These are phyloP conservation scores for Xerocomus brunneocitrinus DNA, from an alignment of 768 basidiomycete species.

Conservation along the genomic window DNA sequence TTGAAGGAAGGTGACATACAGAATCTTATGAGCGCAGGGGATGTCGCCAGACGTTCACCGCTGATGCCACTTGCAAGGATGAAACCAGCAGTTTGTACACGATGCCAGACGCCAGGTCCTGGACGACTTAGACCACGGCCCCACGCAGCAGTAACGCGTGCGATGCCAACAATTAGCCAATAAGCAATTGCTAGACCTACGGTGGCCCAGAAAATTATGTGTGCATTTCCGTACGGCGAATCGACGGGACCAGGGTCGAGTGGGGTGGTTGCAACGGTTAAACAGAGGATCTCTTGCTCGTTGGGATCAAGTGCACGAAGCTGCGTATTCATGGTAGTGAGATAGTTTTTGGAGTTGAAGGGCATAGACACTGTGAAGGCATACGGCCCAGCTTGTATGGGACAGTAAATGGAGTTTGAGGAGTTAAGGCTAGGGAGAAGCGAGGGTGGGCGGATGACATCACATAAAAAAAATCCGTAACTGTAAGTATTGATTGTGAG, in stretches of 20 bases:
- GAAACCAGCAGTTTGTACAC: conserved; percentile 80
- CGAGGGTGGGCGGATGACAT: conserved; percentile 72
- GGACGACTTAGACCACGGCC: conserved; percentile 58
- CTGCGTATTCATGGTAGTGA: conserved; percentile 81
- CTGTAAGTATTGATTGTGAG: conserved; percentile 72
- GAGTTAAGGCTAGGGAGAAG: conserved; percentile 48
- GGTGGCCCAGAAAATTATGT: conserved; percentile 67
- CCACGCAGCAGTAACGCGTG: conserved; percentile 83
- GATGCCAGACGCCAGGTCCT: conserved; percentile 59
- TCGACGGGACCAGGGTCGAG: conserved; percentile 53
- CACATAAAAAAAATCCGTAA: conserved; percentile 73
- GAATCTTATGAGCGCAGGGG: conserved; percentile 84
- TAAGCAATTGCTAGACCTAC: conserved; percentile 74
- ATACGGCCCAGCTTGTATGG: conserved; percentile 72
- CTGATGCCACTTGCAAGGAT: conserved; percentile 91
- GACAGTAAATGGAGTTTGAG: conserved; percentile 57
- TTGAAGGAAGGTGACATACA: conserved; percentile 46
- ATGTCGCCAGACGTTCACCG: conserved; percentile 81
- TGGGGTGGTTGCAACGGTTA: conserved; percentile 75
- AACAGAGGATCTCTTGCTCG: conserved; percentile 75
- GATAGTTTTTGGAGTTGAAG: conserved; percentile 57
- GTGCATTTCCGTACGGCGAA: conserved; percentile 61
- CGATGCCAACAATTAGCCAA: conserved; percentile 77
- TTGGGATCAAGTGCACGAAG: conserved; percentile 87
- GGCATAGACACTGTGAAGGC: conserved; percentile 75